These are phyloP conservation scores for Exophiala alcalophila DNA, from an alignment of 2,329 filamentous ascomycete genomes.

Conservation along the genomic window DNA sequence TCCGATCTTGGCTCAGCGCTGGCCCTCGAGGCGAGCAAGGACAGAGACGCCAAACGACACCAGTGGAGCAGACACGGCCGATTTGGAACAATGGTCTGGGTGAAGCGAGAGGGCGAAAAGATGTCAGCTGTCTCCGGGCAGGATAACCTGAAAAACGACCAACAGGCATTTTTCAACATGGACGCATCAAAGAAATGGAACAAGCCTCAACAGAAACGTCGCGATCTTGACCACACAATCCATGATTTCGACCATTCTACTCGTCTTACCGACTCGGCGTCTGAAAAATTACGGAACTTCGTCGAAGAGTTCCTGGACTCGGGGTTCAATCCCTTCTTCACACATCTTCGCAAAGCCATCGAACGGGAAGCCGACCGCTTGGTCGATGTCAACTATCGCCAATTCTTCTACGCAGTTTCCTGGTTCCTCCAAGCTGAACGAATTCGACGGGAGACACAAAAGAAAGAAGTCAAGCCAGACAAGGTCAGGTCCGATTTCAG, in stretches of 20 bases:
- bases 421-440: constrained; percentile 93
- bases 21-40: constrained; percentile 79
- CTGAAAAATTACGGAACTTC: constrained; percentile 73
- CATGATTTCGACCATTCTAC: constrained; percentile 75
- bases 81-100: constrained; percentile 97
- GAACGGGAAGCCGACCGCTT: constrained; percentile 85
- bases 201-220: constrained; percentile 65
- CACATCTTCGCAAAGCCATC: constrained; percentile 80
- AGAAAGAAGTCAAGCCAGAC: constrained; percentile 50
- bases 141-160: constrained; percentile 70
- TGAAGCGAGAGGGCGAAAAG: constrained; percentile 81
- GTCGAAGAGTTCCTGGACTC: constrained; percentile 93
- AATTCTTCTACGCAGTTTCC: constrained; percentile 87
- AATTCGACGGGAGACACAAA: constrained; percentile 62
- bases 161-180: constrained; percentile 78
- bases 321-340: constrained; percentile 88
- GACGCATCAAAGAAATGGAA: constrained; percentile 88
- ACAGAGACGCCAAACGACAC: constrained; percentile 70
- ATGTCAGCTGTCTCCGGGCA: constrained; percentile 86
- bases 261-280: constrained; percentile 68
- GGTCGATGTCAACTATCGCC: constrained; percentile 69
- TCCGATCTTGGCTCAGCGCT: constrained; percentile 73
- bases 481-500: constrained; percentile 53
- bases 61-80: constrained; percentile 85
- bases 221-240: constrained; percentile 56